phyloP scores from a whole-genome alignment of 148 eudicot genomes.

The Amaranthus hypochondriacus region DNA sequence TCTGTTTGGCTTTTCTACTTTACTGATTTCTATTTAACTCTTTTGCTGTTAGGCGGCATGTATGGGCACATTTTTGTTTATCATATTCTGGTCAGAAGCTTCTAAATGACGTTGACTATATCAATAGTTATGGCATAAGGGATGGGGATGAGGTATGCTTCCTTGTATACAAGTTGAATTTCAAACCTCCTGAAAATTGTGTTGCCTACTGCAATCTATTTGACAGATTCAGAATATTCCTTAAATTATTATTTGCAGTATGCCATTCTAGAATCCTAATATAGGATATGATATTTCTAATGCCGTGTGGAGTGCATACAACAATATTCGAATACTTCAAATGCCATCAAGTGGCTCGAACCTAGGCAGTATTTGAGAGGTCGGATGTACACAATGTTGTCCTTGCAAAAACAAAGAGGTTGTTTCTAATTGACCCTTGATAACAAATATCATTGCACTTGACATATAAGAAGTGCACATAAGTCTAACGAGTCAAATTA shows the following conservation, averaged over 20 bases:
- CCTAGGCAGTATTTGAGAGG: too few species aligned
- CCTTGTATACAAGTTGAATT: neutral
- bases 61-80: slow-evolving; percentile 91
- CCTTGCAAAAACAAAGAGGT: too few species aligned
- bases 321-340: neutral
- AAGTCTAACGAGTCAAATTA: too few species aligned
- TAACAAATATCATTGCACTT: too few species aligned
- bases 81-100: slow-evolving; percentile 65
- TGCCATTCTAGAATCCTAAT: neutral
- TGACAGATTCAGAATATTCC: neutral
- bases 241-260: neutral
- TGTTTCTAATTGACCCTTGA: too few species aligned
- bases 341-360: too few species aligned
- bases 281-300: neutral
- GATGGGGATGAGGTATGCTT: slow-evolving; percentile 75
- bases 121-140: slow-evolving; percentile 51
- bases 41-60: slow-evolving; percentile 55
- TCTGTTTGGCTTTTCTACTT: neutral
- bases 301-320: neutral
- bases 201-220: neutral
- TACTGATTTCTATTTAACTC: neutral
- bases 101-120: slow-evolving; percentile 36
- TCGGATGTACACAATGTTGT: too few species aligned
- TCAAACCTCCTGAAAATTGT: neutral
- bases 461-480: too few species aligned